phyloP scores from a whole-genome alignment of 2,329 filamentous ascomycete species.

The Talaromyces sp. region DNA sequence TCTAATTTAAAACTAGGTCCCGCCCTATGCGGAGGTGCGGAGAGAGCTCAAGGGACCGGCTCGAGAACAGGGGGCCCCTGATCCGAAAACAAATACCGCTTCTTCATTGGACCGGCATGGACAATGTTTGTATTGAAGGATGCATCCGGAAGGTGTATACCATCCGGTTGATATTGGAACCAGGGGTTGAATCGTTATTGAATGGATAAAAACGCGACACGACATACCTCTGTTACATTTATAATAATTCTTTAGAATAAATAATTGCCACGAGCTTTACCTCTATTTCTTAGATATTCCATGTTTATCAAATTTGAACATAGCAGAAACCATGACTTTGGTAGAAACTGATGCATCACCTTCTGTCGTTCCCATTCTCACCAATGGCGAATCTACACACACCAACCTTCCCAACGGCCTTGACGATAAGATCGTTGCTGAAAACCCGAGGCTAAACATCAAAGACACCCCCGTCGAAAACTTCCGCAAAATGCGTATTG shows the following conservation, averaged over 20 bases:
- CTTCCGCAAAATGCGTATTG: conserved; percentile 29
- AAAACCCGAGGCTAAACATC: background rate
- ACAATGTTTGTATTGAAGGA: background rate
- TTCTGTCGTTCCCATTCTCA: background rate
- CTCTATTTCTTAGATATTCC: too few species aligned
- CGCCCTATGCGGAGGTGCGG: background rate
- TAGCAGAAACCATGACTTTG: background rate
- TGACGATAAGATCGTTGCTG: background rate
- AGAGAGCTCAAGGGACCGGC: background rate
- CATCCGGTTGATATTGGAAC: background rate
- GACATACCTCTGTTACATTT: background rate
- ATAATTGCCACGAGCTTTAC: background rate
- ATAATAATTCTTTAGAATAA: background rate
- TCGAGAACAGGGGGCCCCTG: background rate
- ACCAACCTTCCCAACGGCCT: background rate
- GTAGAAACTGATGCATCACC: too few species aligned
- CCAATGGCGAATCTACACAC: background rate
- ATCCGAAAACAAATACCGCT: background rate
- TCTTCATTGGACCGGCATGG: background rate
- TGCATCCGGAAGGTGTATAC: background rate
- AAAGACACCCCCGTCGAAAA: conserved; percentile 26
- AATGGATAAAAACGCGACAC: background rate
- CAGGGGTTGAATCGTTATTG: background rate
- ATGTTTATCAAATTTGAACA: background rate
- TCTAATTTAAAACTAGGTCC: too few species aligned